Base-by-base conservation (phyloP, 805 yeast genomes). In the Spathaspora girioi region DNA sequence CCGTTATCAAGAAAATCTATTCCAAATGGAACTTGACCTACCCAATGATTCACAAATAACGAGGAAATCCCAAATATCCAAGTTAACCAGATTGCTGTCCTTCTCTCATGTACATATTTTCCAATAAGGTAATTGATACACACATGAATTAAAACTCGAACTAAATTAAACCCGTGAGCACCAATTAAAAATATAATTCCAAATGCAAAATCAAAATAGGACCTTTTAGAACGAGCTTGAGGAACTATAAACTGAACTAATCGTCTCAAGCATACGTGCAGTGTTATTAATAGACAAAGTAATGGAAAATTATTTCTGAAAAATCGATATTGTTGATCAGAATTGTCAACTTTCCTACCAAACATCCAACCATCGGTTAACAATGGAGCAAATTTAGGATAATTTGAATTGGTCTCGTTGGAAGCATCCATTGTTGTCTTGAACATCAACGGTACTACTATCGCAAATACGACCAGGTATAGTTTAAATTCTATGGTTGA, bases 341-440 rank as follows among this genome's bases (percentile, higher is more conserved):
- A 87, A 64, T 93, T 92, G 66, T 94, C 99, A 42, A 90, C 96
- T 67, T 86, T 87, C 23, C 97, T 71, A 8, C 96, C 97, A 63
- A 86, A 81, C 59, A 91, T 70, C 98, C 98, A 93, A 4, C 99
- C 98, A 5, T 82, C 75, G 27, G 86, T 76, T 48, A 93, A 72
- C 38, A 85, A 70, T 47, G 81, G 78, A 56, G 79, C 78, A 62
- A 79, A 90, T 47, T 73, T 72, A 17, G 78, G 76, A 63, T 86
- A 93, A 62, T 90, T 90, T 10, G 87, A 84, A 60, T 88, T 89
- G 2, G 82, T 71, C 56, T 84, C 86, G 59, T 83, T 83, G 32
- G 92, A 85, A 8, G 96, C 93, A 38, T 82, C 86, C 79, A 87
- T 79, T 1, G 94, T 96, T 0, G 94, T 83, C 58, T 81, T 81